A percentile compares a stretch with the other conserved stretches of the same genome.
These are phyloP conservation scores for Sporothrix humicola DNA, from an alignment of 2,329 filamentous ascomycete genomes.

Conservation along the genomic window DNA sequence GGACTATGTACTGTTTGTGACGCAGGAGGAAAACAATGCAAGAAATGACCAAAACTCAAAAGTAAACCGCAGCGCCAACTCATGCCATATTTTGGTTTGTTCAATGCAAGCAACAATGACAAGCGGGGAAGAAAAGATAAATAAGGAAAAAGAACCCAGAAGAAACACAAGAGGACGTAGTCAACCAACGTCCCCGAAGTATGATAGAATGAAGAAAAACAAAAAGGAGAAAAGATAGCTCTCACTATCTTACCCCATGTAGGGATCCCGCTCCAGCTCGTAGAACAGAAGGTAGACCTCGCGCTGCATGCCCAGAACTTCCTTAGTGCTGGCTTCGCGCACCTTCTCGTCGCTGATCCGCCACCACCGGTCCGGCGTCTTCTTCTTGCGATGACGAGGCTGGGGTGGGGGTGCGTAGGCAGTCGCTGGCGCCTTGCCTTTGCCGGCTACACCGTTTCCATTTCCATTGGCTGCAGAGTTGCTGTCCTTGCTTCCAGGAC, in stretches of 20 bases:
- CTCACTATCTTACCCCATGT: background rate
- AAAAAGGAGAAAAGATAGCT: background rate
- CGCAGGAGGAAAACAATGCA: background rate
- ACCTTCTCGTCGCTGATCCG: constrained; percentile 97
- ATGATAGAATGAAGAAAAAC: too few relatives aligned
- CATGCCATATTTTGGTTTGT: constrained; percentile 22
- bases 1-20: constrained; percentile 9
- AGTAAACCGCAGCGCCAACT: constrained; percentile 18
- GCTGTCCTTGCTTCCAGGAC: constrained; percentile 25
- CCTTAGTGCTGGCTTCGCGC: constrained; percentile 88
- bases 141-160: background rate
- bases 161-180: background rate
- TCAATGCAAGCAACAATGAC: constrained; percentile 17
- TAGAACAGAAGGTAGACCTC: constrained; percentile 98
- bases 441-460: background rate
- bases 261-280: constrained; percentile 67
- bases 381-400: constrained; percentile 47
- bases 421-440: background rate
- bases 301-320: constrained; percentile 90
- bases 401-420: background rate
- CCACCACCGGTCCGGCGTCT: constrained; percentile 84
- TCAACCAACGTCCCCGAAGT: too few relatives aligned
- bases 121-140: constrained; percentile 1
- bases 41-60: background rate
- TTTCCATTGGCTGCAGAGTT: too few relatives aligned